Evolutionary conservation across 169 alveolate genomes (phyloP), one percentile per base, ranked within the genome.

Genomic region (Cryptosporidium baileyi): DNA sequence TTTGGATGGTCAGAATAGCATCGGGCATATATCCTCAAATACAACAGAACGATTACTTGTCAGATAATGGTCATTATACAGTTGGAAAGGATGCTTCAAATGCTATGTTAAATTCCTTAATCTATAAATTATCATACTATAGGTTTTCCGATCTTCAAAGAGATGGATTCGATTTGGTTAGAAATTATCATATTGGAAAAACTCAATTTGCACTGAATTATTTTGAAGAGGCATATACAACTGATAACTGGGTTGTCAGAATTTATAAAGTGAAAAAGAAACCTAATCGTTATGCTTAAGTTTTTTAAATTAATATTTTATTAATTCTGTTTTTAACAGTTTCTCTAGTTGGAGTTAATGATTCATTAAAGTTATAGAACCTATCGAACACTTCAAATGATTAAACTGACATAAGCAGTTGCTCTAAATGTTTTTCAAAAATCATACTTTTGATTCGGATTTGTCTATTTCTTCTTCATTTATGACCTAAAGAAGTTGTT

Each of bases 1-100:
- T 96, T 24, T 98, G 99, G 99, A 96, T 97, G 95, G 92, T 97
- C 38, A 94, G 99, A 80, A 98, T 98, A 47, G 99, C 99, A 1
- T 93, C 96, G 13, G 98, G 98, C 22, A 97, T 94, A 19, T 95
- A 91, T 92, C 98, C 99, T 0, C 95, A 94, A 40, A 90, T 95
- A 28, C 93, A 93, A 80, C 97, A 95, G 79, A 93, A 91, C 47
- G 93, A 93, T 67, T 95, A 91, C 82, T 88, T 89, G 7, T 61
- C 80, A 11, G 80, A 74, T 17, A 54, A 24, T 32, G 85, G 85
- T 36, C 67, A 74, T 24, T 96, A 96, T 89, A 91, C 98, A 38
- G 94, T 96, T 5, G 99, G 97, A 54, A 62, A 92, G n/a, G 93
- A 95, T 19, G 99, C 98, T 4, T 89, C 98, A 6, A 89, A 88